These are phyloP conservation scores for Myxozyma sirexii DNA, from an alignment of 805 yeast species.

Conservation along the genomic window DNA sequence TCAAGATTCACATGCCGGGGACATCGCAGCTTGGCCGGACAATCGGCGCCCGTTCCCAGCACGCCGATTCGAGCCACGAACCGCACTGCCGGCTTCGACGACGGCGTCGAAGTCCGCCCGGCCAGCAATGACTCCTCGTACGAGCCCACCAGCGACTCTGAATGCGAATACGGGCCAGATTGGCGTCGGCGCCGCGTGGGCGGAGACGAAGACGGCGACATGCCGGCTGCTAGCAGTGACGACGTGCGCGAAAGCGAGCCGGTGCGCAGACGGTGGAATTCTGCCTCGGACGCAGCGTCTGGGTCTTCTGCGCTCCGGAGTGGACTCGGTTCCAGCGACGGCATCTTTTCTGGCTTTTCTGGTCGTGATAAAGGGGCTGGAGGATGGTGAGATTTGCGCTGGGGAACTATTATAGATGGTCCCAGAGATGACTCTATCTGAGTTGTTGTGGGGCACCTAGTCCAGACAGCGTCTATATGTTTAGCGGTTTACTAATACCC, in stretches of 20 bases:
- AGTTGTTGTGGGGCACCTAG: too few species aligned
- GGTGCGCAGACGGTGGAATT: neutral
- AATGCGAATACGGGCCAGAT: conserved; percentile 9
- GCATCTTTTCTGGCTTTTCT: neutral
- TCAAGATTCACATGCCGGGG: conserved; percentile 38
- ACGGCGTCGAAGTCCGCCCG: conserved; percentile 40
- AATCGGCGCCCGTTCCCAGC: conserved; percentile 36
- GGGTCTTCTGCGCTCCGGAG: neutral
- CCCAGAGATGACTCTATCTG: too few species aligned
- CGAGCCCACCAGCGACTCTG: conserved; percentile 41
- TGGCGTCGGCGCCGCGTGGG: conserved; percentile 5
- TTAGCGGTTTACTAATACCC: too few species aligned
- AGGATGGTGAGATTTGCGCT: too few species aligned
- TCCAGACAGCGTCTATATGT: too few species aligned
- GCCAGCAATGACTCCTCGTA: conserved; percentile 42
- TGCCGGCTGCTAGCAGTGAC: neutral
- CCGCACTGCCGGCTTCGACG: conserved; percentile 36
- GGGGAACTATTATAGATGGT: too few species aligned
- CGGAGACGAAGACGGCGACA: conserved; percentile 12
- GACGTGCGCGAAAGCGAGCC: neutral
- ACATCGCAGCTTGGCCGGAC: conserved; percentile 33
- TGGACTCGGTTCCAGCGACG: neutral
- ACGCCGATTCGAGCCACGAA: conserved; percentile 40
- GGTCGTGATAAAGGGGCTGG: too few species aligned
- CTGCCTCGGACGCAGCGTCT: neutral